A percentile compares a stretch with the other conserved stretches of the same genome.
These are phyloP conservation scores for Ganoderma meredithae DNA, from an alignment of 1,284 basidiomycete genomes.

Conservation along the genomic window DNA sequence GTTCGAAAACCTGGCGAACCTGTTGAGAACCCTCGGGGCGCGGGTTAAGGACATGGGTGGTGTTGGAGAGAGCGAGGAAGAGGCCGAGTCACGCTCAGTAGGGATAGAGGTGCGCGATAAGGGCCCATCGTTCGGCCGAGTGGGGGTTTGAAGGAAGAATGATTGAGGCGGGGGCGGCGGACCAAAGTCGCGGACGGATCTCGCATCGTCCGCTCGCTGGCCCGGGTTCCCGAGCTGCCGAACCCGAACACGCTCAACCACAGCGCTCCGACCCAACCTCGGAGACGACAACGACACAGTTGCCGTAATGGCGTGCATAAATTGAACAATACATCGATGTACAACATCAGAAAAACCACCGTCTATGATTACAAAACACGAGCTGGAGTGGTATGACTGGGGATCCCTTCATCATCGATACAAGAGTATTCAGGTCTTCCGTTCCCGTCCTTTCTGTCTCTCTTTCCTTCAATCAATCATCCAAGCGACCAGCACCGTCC, in stretches of 20 bases:
- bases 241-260: background rate
- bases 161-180: background rate
- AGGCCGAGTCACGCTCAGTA: background rate
- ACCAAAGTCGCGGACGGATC: conserved; percentile 10
- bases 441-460: background rate
- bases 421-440: background rate
- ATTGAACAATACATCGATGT: background rate
- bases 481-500: background rate
- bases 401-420: conserved; percentile 12
- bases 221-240: conserved; percentile 2
- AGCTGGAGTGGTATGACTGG: conserved; percentile 8
- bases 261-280: background rate
- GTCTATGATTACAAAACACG: conserved; percentile 10
- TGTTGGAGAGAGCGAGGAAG: background rate
- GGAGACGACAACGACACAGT: background rate
- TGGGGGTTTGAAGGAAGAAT: conserved; percentile 6
- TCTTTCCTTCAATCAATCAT: background rate
- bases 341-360: background rate
- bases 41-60: conserved; percentile 9
- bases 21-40: conserved; percentile 4
- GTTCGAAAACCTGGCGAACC: background rate
- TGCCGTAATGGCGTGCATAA: background rate
- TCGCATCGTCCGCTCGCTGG: background rate
- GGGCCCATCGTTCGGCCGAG: background rate
- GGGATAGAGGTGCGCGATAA: background rate